phyloP scores from a whole-genome alignment of 1,284 basidiomycete species.

The Ganoderma sp. region DNA sequence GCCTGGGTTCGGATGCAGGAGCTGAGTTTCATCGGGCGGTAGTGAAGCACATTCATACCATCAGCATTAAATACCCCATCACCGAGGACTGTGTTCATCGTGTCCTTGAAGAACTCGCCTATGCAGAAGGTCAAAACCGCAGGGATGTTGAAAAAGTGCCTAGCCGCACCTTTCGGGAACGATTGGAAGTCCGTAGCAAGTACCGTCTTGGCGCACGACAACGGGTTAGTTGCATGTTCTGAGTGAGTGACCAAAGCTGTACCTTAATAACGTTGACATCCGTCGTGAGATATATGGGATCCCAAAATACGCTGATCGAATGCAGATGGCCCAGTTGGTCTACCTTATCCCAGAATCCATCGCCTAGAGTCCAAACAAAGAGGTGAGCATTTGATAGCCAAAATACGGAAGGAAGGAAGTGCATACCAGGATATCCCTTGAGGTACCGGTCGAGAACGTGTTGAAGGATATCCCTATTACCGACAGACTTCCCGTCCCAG shows the following conservation, averaged over 20 bases:
- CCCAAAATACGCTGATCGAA: conserved; percentile 14
- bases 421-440: conserved; percentile 31
- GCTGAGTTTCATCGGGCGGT: not conserved
- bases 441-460: conserved; percentile 10
- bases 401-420: not conserved
- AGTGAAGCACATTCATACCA: conserved; percentile 13
- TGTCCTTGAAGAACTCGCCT: conserved; percentile 23
- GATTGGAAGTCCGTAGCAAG: conserved; percentile 35
- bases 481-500: conserved; percentile 25
- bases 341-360: conserved; percentile 25
- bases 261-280: conserved; percentile 26
- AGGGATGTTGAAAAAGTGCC: not conserved
- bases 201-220: conserved; percentile 24
- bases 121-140: too few species aligned
- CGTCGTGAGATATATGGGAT: conserved; percentile 14
- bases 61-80: conserved; percentile 34
- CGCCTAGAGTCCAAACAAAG: conserved; percentile 8
- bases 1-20: conserved; percentile 23
- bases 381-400: not conserved
- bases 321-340: conserved; percentile 21
- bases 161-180: conserved; percentile 33
- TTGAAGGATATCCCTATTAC: conserved; percentile 27
- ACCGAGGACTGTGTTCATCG: conserved; percentile 30
- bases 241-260: not conserved
- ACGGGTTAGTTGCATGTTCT: not conserved